Evolutionary conservation across 1,284 basidiomycete genomes (phyloP).

Genomic region (Moesziomyces sp.): DNA sequence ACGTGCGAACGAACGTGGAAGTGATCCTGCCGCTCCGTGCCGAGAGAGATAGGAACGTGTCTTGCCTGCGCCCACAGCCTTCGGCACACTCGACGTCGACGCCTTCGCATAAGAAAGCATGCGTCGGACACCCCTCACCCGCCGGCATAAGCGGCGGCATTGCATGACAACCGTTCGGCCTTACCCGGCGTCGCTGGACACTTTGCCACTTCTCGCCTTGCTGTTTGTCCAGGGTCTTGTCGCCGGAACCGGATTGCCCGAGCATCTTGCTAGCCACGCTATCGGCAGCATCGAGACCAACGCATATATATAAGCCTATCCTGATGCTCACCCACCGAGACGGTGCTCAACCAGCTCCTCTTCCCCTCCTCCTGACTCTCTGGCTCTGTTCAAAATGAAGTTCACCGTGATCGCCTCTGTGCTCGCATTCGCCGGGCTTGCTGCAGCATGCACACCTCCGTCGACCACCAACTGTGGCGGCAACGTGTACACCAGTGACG

Average conservation of each 20-base stretch:
- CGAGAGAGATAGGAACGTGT: too few species aligned
- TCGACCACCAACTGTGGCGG: slow-evolving; percentile 28
- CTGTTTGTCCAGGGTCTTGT: background rate
- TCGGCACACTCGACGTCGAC: too few species aligned
- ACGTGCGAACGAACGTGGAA: background rate
- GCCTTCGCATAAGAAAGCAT: too few species aligned
- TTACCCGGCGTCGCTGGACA: background rate
- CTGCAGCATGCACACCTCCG: slow-evolving; percentile 12
- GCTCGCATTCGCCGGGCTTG: slow-evolving; percentile 11
- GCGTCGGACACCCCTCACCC: slow-evolving; percentile 2
- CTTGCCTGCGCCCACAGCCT: too few species aligned
- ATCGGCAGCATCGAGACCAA: background rate
- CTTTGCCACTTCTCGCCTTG: background rate
- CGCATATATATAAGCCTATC: background rate
- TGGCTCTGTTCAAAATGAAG: slow-evolving; percentile 24
- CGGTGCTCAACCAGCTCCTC: too few species aligned
- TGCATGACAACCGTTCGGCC: background rate
- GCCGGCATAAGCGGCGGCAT: slow-evolving; percentile 1
- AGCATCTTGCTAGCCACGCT: too few species aligned
- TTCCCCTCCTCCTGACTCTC: too few species aligned
- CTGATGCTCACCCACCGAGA: background rate
- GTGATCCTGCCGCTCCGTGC: too few species aligned
- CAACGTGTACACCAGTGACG: slow-evolving; percentile 18
- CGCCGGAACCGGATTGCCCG: background rate
- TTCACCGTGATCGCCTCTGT: slow-evolving; percentile 18